Conservation (phyloP, 306 rosid genomes). For the Prunus salicina region DNA sequence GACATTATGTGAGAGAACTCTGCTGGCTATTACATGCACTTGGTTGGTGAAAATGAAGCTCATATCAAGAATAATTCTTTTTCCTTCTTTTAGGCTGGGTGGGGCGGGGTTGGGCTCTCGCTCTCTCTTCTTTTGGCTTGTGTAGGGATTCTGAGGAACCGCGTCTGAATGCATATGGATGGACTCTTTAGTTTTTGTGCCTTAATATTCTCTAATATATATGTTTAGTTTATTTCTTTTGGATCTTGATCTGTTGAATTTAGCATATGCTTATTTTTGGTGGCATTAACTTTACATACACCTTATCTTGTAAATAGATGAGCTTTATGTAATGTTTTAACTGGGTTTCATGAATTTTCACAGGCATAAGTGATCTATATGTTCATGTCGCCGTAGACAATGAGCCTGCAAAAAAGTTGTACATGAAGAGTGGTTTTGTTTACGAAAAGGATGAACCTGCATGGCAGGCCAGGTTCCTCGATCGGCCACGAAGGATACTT, state of each 20-base stretch:
- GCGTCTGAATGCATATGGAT: background rate
- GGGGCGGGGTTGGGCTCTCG: background rate
- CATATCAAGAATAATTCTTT: too few species aligned
- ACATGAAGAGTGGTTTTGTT: slow-evolving; percentile 72
- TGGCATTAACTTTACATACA: background rate
- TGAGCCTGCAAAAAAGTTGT: slow-evolving; percentile 74
- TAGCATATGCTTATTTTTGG: background rate
- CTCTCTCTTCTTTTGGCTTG: background rate
- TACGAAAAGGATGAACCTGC: slow-evolving; percentile 83
- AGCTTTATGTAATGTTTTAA: background rate
- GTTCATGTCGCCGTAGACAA: slow-evolving; percentile 92
- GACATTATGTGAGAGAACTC: too few species aligned
- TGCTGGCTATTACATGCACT: too few species aligned
- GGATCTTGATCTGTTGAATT: background rate
- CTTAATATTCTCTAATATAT: background rate
- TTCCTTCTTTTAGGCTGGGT: background rate
- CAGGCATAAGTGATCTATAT: slow-evolving; percentile 89
- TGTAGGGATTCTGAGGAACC: background rate
- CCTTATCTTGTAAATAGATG: background rate
- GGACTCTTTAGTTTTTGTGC: background rate
- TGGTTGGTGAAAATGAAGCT: too few species aligned
- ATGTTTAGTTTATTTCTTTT: background rate
- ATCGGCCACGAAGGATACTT: slow-evolving; percentile 79
- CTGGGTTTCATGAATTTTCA: slow-evolving; percentile 7
- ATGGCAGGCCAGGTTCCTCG: slow-evolving; percentile 96